Percentiles rank a stretch among this genome's conserved stretches.
These are phyloP conservation scores for Jatropha multifida DNA, from an alignment of 441 rosid genomes.

Conservation along the genomic window DNA sequence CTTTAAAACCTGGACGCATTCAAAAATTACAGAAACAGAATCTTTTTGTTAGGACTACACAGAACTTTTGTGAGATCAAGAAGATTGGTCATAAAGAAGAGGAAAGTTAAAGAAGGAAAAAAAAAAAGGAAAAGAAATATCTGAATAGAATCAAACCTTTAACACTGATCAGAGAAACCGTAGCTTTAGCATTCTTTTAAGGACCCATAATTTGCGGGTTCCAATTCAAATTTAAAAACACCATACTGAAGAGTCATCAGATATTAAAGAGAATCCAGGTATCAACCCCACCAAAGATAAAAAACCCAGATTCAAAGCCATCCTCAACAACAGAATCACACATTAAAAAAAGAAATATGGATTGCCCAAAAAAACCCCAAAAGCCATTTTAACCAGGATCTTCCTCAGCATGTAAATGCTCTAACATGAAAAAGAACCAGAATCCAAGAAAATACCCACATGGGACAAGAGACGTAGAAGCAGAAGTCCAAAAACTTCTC, in stretches of 20 bases:
- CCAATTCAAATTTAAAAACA: slow-evolving; percentile 35
- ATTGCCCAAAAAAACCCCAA: not conserved
- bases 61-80: slow-evolving; percentile 26
- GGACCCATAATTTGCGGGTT: slow-evolving; percentile 33
- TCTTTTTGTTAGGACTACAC: slow-evolving; percentile 26
- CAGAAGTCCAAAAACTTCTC: slow-evolving; percentile 22
- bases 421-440: not conserved
- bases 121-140: slow-evolving; percentile 14
- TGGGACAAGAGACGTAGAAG: not conserved
- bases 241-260: not conserved
- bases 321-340: slow-evolving; percentile 16
- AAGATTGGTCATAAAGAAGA: slow-evolving; percentile 34
- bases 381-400: not conserved
- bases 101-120: slow-evolving; percentile 21
- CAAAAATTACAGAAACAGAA: slow-evolving; percentile 33
- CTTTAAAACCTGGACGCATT: slow-evolving; percentile 39
- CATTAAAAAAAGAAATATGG: slow-evolving; percentile 14
- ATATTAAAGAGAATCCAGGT: slow-evolving; percentile 14
- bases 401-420: not conserved
- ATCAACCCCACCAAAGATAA: slow-evolving; percentile 33
- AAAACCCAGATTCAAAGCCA: slow-evolving; percentile 39
- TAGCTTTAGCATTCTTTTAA: slow-evolving; percentile 38
- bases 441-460: not conserved
- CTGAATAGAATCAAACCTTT: slow-evolving; percentile 39
- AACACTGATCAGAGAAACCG: slow-evolving; percentile 39